phyloP scores from a whole-genome alignment of 345 rosid species.

The Tarenaya hassleriana region DNA sequence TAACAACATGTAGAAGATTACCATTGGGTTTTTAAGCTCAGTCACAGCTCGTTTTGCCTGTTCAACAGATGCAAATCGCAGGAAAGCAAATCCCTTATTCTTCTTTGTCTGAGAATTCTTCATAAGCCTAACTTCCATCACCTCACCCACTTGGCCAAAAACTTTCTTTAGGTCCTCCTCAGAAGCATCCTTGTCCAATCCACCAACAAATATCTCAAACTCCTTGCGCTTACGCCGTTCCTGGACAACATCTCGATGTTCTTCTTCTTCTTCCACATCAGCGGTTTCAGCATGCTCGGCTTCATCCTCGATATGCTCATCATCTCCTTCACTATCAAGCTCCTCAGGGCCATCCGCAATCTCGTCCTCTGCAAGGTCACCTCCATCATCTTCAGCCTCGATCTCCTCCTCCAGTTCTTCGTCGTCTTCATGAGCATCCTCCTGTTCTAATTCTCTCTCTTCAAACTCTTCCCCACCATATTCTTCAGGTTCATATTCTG shows the following conservation, averaged over 20 bases:
- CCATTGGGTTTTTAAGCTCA: slow-evolving; percentile 83
- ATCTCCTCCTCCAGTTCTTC: slow-evolving; percentile 59
- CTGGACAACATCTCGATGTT: slow-evolving; percentile 56
- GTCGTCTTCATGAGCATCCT: slow-evolving; percentile 47
- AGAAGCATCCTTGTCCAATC: slow-evolving; percentile 78
- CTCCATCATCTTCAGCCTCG: slow-evolving; percentile 55
- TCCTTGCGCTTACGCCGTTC: slow-evolving; percentile 97
- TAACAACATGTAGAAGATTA: slow-evolving; percentile 38
- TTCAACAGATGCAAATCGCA: slow-evolving; percentile 85
- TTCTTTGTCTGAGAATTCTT: slow-evolving; percentile 88
- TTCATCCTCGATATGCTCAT: slow-evolving; percentile 43
- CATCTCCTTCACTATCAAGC: slow-evolving; percentile 51
- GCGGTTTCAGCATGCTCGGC: slow-evolving; percentile 41
- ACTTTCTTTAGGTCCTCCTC: slow-evolving; percentile 78
- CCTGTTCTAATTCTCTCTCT: slow-evolving; percentile 69
- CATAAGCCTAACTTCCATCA: slow-evolving; percentile 80
- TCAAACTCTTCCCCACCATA: slow-evolving; percentile 58
- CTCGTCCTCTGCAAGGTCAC: slow-evolving; percentile 56
- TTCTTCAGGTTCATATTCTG: slow-evolving; percentile 60
- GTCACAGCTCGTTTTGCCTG: slow-evolving; percentile 88
- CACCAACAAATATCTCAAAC: slow-evolving; percentile 93
- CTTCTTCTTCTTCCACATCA: slow-evolving; percentile 49
- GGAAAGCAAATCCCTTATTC: slow-evolving; percentile 94
- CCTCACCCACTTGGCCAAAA: slow-evolving; percentile 73
- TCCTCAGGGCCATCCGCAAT: slow-evolving; percentile 54